Evolutionary conservation across 2,329 filamentous ascomycete species (phyloP).

Genomic region (Metarhizium rileyi): DNA sequence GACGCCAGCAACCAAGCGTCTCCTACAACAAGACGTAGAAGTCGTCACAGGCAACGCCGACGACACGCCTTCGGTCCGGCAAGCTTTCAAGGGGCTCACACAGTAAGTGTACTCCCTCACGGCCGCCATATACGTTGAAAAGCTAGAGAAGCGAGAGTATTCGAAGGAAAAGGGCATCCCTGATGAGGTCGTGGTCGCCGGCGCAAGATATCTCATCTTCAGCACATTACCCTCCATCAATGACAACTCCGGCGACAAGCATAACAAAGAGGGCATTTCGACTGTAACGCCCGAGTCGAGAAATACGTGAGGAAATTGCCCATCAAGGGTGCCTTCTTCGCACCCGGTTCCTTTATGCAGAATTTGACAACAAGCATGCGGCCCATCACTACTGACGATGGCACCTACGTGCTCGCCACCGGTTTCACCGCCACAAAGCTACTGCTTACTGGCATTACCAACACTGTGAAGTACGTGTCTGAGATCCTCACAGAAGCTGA

Average conservation of each 20-base stretch:
- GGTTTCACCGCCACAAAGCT: constrained; percentile 19
- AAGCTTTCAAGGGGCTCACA: constrained; percentile 30
- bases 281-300: constrained; percentile 36
- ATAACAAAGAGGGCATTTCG: constrained; percentile 37
- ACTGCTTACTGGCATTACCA: constrained; percentile 33
- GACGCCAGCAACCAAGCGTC: neutral
- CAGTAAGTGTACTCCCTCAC: constrained; percentile 33
- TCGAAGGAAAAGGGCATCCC: constrained; percentile 13
- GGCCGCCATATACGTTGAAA: neutral
- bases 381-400: constrained; percentile 12
- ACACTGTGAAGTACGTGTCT: constrained; percentile 34
- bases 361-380: constrained; percentile 23
- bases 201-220: constrained; percentile 25
- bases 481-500: constrained; percentile 33
- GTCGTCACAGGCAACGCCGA: neutral
- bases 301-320: constrained; percentile 1
- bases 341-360: constrained; percentile 20
- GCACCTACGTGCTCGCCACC: constrained; percentile 17
- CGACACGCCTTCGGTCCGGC: constrained; percentile 26
- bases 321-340: neutral
- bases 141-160: neutral
- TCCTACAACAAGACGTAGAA: neutral
- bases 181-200: neutral
- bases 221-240: constrained; percentile 36
- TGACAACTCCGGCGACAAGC: constrained; percentile 31